Evolutionary conservation across 441 rosid genomes (phyloP), one percentile per base, ranked within the genome.

Genomic region (Theobroma grandiflorum): DNA sequence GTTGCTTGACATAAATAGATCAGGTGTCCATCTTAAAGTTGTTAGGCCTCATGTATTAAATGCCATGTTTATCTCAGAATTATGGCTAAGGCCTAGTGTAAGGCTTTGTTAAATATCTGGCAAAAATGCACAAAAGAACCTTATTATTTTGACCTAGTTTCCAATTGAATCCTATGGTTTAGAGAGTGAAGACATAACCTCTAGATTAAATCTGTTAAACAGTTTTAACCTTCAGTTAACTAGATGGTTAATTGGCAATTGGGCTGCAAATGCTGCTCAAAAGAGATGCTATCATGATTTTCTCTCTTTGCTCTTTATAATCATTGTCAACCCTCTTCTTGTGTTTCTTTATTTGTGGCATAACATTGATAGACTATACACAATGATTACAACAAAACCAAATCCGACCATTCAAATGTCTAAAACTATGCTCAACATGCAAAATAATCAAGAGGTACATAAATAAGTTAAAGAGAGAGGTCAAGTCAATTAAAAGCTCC

Each of bases 31-130:
- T 70, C 40, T 70, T 47, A 47, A 70, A 70, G 57, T 49, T 70
- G 11, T 26, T 57, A 8, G 63, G 4, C 33, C 63, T 58, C 33
- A 33, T 10, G 20, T n/a, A 3, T 26, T 57, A 20, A 57, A 57
- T 40, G 49, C 77, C 65, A 40, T 58, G 40, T 40, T 73, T 74
- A 40, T 57, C 66, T 20, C 64, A 40, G 22, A 40, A 63, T 20
- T 35, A 22, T 57, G n/a, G 65, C 20, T 22, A n/a, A 57, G 77
- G 64, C 66, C 45, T 40, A n/a, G 76, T 45, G 11, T 73, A 73
- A 40, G 45, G 76, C 11, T 57, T 57, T 57, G 66, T 40, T 38
- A 57, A 73, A 20, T 57, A 40, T 73, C 65, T 73, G 50, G 65
- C 31, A 57, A 14, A 73, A 38, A 2, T 40, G 76, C 76, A 38